Evolutionary conservation across 2,329 filamentous ascomycete genomes (phyloP).

Genomic region (Alternaria panax): DNA sequence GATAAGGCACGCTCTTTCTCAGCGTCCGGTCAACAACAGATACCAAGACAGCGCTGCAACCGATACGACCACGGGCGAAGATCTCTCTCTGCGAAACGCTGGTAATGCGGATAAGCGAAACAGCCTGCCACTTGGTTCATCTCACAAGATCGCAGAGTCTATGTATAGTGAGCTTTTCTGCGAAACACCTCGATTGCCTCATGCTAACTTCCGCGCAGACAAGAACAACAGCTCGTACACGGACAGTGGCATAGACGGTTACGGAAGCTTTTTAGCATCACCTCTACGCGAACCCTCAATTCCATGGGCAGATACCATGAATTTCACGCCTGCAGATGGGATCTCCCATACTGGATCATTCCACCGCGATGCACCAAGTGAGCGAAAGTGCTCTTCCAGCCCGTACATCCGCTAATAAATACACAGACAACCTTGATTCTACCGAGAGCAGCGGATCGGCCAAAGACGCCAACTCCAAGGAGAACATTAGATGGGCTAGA

Average conservation of each 20-base stretch:
- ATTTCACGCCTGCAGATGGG: too few species aligned
- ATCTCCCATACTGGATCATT: too few species aligned
- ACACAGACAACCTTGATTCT: background rate
- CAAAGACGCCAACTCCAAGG: background rate
- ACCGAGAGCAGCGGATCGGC: background rate
- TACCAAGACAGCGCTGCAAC: background rate
- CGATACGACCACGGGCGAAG: background rate
- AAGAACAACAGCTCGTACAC: background rate
- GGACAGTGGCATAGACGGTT: background rate
- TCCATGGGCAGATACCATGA: too few species aligned
- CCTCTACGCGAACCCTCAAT: too few species aligned
- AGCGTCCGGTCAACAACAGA: background rate
- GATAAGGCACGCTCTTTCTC: background rate
- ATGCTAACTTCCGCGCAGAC: background rate
- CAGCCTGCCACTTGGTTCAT: background rate
- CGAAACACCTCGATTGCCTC: accelerated
- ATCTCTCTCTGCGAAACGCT: too few species aligned
- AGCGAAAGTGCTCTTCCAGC: background rate
- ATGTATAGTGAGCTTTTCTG: background rate
- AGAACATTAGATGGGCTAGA: background rate
- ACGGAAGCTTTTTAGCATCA: too few species aligned
- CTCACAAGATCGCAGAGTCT: background rate
- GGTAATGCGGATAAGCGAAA: background rate
- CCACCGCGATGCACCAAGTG: too few species aligned
- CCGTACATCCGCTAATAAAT: background rate